These are phyloP conservation scores for Solanum hybrid DNA, from an alignment of 305 asterid genomes.

Conservation along the genomic window DNA sequence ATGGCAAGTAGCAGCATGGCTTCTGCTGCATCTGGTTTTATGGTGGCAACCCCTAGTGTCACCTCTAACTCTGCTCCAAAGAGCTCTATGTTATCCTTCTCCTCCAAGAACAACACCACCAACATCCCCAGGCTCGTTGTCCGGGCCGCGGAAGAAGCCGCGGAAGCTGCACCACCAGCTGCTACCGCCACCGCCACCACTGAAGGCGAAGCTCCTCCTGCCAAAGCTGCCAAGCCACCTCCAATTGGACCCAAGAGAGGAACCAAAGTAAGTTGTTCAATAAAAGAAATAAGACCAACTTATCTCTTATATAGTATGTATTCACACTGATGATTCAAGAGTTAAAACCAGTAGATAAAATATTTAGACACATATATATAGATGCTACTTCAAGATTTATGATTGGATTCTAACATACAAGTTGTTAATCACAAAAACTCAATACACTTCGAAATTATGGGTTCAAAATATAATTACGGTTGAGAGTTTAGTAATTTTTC, in stretches of 20 bases:
- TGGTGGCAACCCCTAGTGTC: conserved; percentile 34
- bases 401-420: background rate
- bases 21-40: conserved; percentile 59
- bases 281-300: background rate
- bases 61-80: conserved; percentile 21
- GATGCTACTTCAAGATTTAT: background rate
- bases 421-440: background rate
- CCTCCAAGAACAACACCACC: conserved; percentile 26
- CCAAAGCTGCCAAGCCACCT: conserved; percentile 51
- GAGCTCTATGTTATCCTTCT: conserved; percentile 21
- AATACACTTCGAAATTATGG: background rate
- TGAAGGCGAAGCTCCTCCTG: conserved; percentile 23
- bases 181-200: conserved; percentile 12
- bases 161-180: conserved; percentile 36
- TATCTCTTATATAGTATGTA: background rate
- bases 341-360: background rate
- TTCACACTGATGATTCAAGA: background rate
- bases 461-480: background rate
- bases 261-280: conserved; percentile 36
- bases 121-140: conserved; percentile 41
- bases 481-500: background rate
- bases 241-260: conserved; percentile 82
- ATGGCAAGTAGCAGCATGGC: conserved; percentile 72
- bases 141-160: conserved; percentile 46
- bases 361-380: background rate